Percentiles rank a stretch among this genome's conserved stretches.
Conservation (phyloP, 2,329 filamentous ascomycete species). For the Davidsoniella neocaledoniae region DNA sequence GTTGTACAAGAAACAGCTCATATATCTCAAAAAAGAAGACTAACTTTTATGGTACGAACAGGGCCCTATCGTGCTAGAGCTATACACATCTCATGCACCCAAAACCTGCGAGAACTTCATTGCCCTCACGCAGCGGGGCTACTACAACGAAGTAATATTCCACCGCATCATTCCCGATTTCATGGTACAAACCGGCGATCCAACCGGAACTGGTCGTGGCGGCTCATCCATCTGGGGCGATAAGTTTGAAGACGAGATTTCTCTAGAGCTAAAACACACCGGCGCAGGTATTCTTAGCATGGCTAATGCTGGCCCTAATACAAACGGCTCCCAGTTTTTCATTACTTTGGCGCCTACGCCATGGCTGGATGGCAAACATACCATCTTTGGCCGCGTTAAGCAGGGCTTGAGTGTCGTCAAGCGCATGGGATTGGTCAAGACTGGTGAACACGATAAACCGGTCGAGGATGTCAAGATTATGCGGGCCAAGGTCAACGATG, state of each 20-base stretch:
- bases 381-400: constrained; percentile 86
- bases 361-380: constrained; percentile 94
- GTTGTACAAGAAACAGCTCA: no score
- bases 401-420: constrained; percentile 68
- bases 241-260: constrained; percentile 88
- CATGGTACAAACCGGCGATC: constrained; percentile 92
- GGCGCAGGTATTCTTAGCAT: constrained; percentile 89
- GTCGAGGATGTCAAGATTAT: constrained; percentile 68
- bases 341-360: constrained; percentile 86
- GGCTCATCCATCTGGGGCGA: constrained; percentile 82
- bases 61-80: constrained; percentile 74
- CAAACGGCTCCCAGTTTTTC: constrained; percentile 93
- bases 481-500: constrained; percentile 39
- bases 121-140: constrained; percentile 62
- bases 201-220: constrained; percentile 81
- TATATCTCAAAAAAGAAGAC: constrained; percentile 1
- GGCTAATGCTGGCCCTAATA: constrained; percentile 87
- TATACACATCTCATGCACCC: constrained; percentile 79
- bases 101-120: constrained; percentile 80
- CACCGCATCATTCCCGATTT: constrained; percentile 93
- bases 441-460: constrained; percentile 64
- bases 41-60: constrained; percentile 20
- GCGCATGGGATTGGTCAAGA: constrained; percentile 77
- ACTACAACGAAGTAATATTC: constrained; percentile 76
- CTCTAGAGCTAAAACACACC: constrained; percentile 64